Evolutionary conservation across 2,329 filamentous ascomycete genomes (phyloP), one percentile per base, ranked within the genome.

Genomic region (Fusarium sp.): DNA sequence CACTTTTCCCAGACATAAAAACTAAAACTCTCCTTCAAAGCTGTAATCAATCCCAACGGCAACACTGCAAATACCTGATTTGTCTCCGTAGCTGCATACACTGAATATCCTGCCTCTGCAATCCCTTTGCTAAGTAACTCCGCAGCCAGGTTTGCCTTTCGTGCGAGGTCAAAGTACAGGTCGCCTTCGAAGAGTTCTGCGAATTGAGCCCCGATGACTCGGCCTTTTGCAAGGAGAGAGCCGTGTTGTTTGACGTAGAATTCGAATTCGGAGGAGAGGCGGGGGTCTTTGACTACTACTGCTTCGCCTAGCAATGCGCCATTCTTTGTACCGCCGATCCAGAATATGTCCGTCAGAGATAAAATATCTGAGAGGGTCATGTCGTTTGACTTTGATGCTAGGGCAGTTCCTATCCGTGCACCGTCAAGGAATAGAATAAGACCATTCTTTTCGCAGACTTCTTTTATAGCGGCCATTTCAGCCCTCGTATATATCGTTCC

Each of bases 281-380:
- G 51, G 0, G 73, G 45, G 29, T 83, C 77, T 52, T 84, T 84
- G 27, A 86, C 82, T 1, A 86, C 80, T 9, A 86, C 81, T 3
- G 84, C 84, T 62, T 86, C 84, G 3, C 84, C 84, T 6, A 86
- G 77, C 6, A 86, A 69, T 0, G 84, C 83, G 2, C 84, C 84
- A 65, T 84, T 84, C 67, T 86, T 86, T 7, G 84, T 86, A 0
- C 84, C 84, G 5, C 84, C 84, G 40, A 86, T 85, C 84, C 84
- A 86, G 76, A 86, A 86, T 22, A 86, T 83, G 57, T 86, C 84
- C 0, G 82, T 84, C 42, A 85, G 69, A 7, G 84, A 80, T 3
- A 84, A 73, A 8, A 86, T 74, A 56, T 86, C 84, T 0, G 70
- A 67, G 7, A 84, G 76, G 0, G 79, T 81, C 74, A 86, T 72